Conservation (phyloP, 306 rosid genomes). For the Potentilla sterilis region DNA sequence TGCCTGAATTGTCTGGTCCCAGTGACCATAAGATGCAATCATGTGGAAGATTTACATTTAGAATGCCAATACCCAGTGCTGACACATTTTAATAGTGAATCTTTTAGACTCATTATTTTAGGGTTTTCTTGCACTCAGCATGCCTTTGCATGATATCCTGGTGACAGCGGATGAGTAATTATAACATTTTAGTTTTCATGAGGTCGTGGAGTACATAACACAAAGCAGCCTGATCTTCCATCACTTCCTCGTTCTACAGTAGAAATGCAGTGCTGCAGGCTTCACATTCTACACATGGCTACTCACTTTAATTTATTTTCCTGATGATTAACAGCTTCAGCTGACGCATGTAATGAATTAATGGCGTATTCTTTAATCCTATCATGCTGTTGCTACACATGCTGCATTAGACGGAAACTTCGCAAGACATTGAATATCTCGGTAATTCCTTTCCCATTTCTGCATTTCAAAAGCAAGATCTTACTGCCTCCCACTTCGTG, state of each 20-base stretch:
- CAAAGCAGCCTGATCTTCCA: background rate
- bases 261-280: slow-evolving; percentile 11
- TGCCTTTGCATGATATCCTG: background rate
- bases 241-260: background rate
- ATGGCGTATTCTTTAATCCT: slow-evolving; percentile 89
- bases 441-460: slow-evolving; percentile 44
- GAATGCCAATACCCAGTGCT: background rate
- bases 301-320: slow-evolving; percentile 2
- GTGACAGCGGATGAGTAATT: slow-evolving; percentile 3
- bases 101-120: background rate
- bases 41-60: background rate
- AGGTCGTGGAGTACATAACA: slow-evolving; percentile 12
- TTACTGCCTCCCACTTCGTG: background rate
- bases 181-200: background rate
- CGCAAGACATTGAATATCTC: slow-evolving; percentile 85
- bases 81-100: background rate
- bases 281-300: slow-evolving; percentile 5
- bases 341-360: slow-evolving; percentile 86
- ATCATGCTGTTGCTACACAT: slow-evolving; percentile 96
- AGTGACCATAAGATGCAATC: background rate
- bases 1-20: slow-evolving; percentile 6
- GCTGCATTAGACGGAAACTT: slow-evolving; percentile 89
- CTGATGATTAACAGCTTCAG: slow-evolving; percentile 54
- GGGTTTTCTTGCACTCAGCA: background rate
- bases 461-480: slow-evolving; percentile 4